Base-by-base conservation (phyloP, 768 basidiomycete species). In the Mrakia gelida region DNA sequence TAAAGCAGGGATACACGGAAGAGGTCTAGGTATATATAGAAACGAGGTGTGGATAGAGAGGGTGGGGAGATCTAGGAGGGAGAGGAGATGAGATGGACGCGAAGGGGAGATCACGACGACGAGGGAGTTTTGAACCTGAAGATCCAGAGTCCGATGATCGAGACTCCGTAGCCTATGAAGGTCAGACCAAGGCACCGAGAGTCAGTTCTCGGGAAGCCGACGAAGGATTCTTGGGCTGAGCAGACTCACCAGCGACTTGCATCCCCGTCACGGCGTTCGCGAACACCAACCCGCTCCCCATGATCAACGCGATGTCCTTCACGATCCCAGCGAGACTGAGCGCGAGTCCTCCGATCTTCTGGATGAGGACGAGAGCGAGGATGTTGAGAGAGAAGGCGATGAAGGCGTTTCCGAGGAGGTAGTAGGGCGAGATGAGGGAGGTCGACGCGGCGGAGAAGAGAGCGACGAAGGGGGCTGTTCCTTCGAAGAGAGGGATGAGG, bases 231-330 rank as follows among this genome's bases (percentile, higher is more conserved):
- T 38, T 3, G 38, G 38, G 8, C 4, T 3, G 38, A 38, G 38
- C 3, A 2, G 4, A 63, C 73, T 54, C 54, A 73, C 95, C 95
- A 82, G 95, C 87, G 45, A 96, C 87, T 84, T 99, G 96, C 23
- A 95, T 83, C 28, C 91, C 89, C 41, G 92, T 92, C 81, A 99
- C 90, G 15, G 84, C 84, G n/a, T 89, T 88, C 43, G 92, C 90
- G 82, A 96, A 96, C 75, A 96, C 86, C 74, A 93, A 83, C 43
- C 96, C 94, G 0, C 93, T 95, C 62, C 93, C 94, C 7, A 89
- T 88, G 84, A 99, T 94, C 79, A 98, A 89, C 34, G 98, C 88
- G 80, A 98, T 98, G 83, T 98, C 96, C 88, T 95, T 95, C 86
- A 95, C 91, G 34, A 98, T 95, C 23, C 96, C 95, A 3, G 95